A percentile compares a stretch with the other conserved stretches of the same genome.
Evolutionary conservation across 257 asterid genomes (phyloP).

Genomic region (Primulina tabacum): DNA sequence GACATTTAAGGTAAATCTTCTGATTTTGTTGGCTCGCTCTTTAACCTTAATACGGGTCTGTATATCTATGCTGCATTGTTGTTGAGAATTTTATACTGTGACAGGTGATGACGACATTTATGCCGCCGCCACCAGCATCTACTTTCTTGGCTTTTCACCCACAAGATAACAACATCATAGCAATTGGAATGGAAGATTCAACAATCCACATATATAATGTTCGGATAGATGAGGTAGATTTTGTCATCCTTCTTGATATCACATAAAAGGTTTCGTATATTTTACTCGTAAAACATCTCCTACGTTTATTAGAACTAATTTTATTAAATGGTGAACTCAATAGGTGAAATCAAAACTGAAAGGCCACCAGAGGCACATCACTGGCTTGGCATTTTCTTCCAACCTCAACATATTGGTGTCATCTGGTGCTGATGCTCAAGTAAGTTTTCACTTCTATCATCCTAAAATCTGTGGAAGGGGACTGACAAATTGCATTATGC

Average conservation of each 20-base stretch:
- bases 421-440: constrained; percentile 96
- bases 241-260: constrained; percentile 16
- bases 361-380: constrained; percentile 89
- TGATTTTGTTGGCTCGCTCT: not conserved
- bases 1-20: constrained; percentile 44
- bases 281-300: not conserved
- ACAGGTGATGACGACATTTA: constrained; percentile 93
- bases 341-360: constrained; percentile 82
- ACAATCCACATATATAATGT: constrained; percentile 94
- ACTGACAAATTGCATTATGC: not conserved
- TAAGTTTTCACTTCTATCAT: constrained; percentile 30
- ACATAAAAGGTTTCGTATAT: not conserved
- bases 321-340: constrained; percentile 12
- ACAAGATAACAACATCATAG: constrained; percentile 90
- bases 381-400: constrained; percentile 89
- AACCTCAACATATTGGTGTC: constrained; percentile 81
- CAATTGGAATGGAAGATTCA: constrained; percentile 98
- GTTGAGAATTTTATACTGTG: constrained; percentile 15
- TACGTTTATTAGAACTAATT: constrained; percentile 12
- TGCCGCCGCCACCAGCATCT: constrained; percentile 97
- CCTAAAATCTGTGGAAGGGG: constrained; percentile 12
- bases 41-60: not conserved
- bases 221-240: constrained; percentile 81
- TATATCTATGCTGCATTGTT: not conserved
- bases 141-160: constrained; percentile 94